Percentiles rank a stretch among this genome's conserved stretches.
These are phyloP conservation scores for Ascochyta koolunga DNA, from an alignment of 2,329 filamentous ascomycete genomes.

Conservation along the genomic window DNA sequence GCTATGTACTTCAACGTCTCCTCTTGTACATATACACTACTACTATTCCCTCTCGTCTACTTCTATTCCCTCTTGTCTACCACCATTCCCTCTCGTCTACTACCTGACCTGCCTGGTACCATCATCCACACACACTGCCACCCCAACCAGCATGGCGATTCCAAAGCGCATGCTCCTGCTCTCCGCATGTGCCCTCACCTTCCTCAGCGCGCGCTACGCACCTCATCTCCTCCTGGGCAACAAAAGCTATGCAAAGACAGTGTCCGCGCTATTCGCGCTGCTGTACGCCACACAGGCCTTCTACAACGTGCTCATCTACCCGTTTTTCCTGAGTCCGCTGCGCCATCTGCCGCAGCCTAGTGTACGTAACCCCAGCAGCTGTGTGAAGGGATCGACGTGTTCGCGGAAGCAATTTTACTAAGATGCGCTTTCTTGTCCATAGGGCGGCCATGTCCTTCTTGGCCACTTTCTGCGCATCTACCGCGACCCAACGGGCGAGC, in stretches of 20 bases:
- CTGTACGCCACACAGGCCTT: constrained; percentile 43
- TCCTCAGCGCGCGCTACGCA: constrained; percentile 42
- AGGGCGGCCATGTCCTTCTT: constrained; percentile 39
- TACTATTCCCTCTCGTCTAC: neutral
- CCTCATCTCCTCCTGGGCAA: constrained; percentile 39
- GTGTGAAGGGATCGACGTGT: too few species aligned
- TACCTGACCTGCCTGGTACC: neutral
- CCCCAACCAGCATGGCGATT: constrained; percentile 30
- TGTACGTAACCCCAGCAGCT: neutral
- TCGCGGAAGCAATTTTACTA: too few species aligned
- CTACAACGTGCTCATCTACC: constrained; percentile 61
- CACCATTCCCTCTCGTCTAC: neutral
- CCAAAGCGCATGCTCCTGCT: constrained; percentile 36
- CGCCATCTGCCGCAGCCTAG: constrained; percentile 61
- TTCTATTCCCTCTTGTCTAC: neutral
- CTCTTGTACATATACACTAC: neutral
- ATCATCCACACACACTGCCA: too few species aligned
- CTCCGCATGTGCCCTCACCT: constrained; percentile 30
- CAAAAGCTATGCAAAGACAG: constrained; percentile 47
- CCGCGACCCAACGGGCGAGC: constrained; percentile 51
- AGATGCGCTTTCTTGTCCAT: too few species aligned
- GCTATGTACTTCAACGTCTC: neutral
- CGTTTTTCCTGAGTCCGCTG: constrained; percentile 63
- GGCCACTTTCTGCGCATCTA: constrained; percentile 54
- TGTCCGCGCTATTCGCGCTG: constrained; percentile 49